These are phyloP conservation scores for Aspergillus ustus DNA, from an alignment of 2,329 filamentous ascomycete species.

Conservation along the genomic window DNA sequence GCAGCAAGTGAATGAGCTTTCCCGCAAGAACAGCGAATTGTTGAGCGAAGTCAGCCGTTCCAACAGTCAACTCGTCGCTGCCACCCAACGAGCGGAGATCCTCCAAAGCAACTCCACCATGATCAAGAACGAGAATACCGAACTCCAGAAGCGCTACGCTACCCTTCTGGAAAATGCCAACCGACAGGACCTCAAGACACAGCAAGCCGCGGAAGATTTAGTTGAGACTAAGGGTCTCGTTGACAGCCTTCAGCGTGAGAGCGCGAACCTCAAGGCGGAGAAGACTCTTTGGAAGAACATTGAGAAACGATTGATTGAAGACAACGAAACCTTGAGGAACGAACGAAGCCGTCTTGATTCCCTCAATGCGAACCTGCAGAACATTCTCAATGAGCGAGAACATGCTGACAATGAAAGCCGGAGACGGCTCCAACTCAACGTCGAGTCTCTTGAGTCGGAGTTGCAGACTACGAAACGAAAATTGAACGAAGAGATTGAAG, in stretches of 20 bases:
- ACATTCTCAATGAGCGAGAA: conserved; percentile 88
- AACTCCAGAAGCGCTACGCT: conserved; percentile 82
- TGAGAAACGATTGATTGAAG: conserved; percentile 82
- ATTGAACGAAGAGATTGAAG: conserved; percentile 79
- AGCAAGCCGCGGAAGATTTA: conserved; percentile 91
- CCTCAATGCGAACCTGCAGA: conserved; percentile 82
- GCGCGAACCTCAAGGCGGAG: conserved; percentile 90
- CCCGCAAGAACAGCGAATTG: conserved; percentile 78
- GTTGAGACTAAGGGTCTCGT: conserved; percentile 80
- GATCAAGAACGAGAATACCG: conserved; percentile 80
- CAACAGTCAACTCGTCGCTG: conserved; percentile 79
- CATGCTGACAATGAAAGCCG: conserved; percentile 79
- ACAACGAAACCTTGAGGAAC: conserved; percentile 82
- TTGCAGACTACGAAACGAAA: conserved; percentile 79
- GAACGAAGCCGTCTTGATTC: conserved; percentile 84
- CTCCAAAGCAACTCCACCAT: conserved; percentile 85
- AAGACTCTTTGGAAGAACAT: conserved; percentile 95
- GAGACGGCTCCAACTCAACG: conserved; percentile 75
- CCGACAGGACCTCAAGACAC: conserved; percentile 86
- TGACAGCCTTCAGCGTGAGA: conserved; percentile 89
- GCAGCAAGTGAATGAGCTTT: conserved; percentile 80
- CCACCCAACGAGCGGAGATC: conserved; percentile 84
- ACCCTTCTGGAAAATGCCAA: conserved; percentile 79
- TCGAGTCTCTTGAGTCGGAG: conserved; percentile 80
- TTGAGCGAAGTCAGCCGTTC: conserved; percentile 81